Evolutionary conservation across 306 rosid genomes (phyloP).

Genomic region (Psophocarpus tetragonolobus): DNA sequence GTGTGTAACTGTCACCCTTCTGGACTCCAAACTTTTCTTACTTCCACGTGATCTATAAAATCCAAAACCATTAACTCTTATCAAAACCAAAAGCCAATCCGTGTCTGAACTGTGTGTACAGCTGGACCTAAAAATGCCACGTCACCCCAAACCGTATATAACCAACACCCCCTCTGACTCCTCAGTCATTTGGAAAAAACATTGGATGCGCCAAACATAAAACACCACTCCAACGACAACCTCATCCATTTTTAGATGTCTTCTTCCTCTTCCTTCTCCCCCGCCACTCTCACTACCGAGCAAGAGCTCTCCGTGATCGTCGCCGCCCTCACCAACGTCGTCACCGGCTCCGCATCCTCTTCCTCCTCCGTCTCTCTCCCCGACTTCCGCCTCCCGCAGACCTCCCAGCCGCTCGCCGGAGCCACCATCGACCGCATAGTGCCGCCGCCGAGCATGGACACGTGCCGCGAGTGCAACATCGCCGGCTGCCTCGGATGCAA

Average conservation of each 20-base stretch:
- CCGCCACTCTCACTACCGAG: slow-evolving; percentile 47
- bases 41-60: not conserved
- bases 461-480: slow-evolving; percentile 56
- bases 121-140: slow-evolving; percentile 39
- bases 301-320: slow-evolving; percentile 79
- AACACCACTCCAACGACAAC: slow-evolving; percentile 19
- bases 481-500: slow-evolving; percentile 68
- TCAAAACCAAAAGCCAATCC: not conserved
- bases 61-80: not conserved
- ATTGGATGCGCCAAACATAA: not conserved
- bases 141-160: slow-evolving; percentile 53
- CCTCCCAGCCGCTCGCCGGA: not conserved
- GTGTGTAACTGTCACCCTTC: not conserved
- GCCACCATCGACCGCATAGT: not conserved
- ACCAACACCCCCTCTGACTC: not conserved
- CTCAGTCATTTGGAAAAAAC: not conserved
- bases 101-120: slow-evolving; percentile 52
- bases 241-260: slow-evolving; percentile 31
- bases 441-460: slow-evolving; percentile 36
- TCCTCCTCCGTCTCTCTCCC: not conserved
- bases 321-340: slow-evolving; percentile 68
- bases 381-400: not conserved
- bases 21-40: not conserved
- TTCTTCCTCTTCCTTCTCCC: slow-evolving; percentile 4
- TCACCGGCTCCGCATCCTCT: slow-evolving; percentile 59